These are phyloP conservation scores for Wickerhamiella kurtzmanii DNA, from an alignment of 805 yeast species.

Conservation along the genomic window DNA sequence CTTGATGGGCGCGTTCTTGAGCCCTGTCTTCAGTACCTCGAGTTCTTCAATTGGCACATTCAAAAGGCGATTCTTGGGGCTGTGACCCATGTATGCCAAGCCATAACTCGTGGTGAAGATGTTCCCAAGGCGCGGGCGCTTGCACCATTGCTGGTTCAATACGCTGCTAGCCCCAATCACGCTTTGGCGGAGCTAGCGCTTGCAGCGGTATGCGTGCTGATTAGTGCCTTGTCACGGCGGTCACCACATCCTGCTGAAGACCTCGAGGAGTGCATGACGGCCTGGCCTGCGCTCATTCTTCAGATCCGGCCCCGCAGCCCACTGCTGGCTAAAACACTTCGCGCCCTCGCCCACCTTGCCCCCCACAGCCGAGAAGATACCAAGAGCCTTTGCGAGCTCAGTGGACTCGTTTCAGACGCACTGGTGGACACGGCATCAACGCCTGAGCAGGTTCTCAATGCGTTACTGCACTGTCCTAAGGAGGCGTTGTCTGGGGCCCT, in stretches of 20 bases:
- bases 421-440: conserved; percentile 5
- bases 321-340: conserved; percentile 10
- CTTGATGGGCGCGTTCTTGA: conserved; percentile 47
- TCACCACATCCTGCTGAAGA: conserved; percentile 3
- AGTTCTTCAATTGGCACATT: conserved; percentile 79
- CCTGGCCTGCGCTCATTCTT: conserved; percentile 8
- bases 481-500: conserved; percentile 12
- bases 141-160: conserved; percentile 10
- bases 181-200: conserved; percentile 11
- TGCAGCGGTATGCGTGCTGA: conserved; percentile 11
- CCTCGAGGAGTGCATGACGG: conserved; percentile 6
- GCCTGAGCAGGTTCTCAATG: conserved; percentile 4
- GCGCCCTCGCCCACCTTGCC: conserved; percentile 11
- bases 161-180: conserved; percentile 7
- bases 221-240: conserved; percentile 12
- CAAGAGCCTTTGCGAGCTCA: conserved; percentile 3
- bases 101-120: conserved; percentile 30
- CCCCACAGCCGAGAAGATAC: conserved; percentile 9
- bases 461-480: conserved; percentile 11
- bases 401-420: conserved; percentile 9
- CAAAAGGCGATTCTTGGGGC: conserved; percentile 69
- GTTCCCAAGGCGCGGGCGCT: conserved; percentile 23
- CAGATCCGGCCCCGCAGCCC: conserved; percentile 10
- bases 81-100: conserved; percentile 54
- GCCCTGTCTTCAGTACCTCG: conserved; percentile 59